phyloP scores from a whole-genome alignment of 768 basidiomycete species.

The Rhizopogon vesiculosus region DNA sequence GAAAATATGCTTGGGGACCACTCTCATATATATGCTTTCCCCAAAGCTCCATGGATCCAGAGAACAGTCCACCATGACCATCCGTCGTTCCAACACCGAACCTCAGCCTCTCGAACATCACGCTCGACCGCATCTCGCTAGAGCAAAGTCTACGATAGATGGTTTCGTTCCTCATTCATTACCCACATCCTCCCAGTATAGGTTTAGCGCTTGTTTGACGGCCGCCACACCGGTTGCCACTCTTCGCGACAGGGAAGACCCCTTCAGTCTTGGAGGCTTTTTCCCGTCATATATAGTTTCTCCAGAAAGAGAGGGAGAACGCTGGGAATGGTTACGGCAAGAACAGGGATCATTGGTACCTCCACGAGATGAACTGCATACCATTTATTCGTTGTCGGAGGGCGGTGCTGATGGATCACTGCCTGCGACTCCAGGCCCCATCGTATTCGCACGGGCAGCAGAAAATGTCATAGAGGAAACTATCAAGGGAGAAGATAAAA shows the following conservation, averaged over 20 bases:
- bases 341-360: constrained; percentile 19
- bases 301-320: constrained; percentile 20
- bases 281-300: constrained; percentile 33
- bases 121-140: not conserved
- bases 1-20: constrained; percentile 2
- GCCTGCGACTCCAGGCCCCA: constrained; percentile 16
- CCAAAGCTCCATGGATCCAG: not conserved
- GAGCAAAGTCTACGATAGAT: constrained; percentile 6
- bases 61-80: constrained; percentile 15
- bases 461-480: constrained; percentile 31
- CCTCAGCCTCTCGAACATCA: constrained; percentile 13
- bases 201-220: not conserved
- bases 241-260: constrained; percentile 34
- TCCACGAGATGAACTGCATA: not conserved
- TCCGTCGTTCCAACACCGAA: constrained; percentile 27
- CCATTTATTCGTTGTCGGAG: constrained; percentile 13
- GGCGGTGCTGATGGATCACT: constrained; percentile 14
- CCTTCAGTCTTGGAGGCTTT: constrained; percentile 45
- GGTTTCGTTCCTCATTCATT: not conserved
- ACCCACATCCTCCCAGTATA: constrained; percentile 1
- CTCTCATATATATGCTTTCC: not conserved
- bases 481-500: constrained; percentile 43
- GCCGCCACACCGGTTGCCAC: constrained; percentile 10
- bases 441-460: constrained; percentile 25
- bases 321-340: constrained; percentile 40